Evolutionary conservation across 164 flowering plant genomes (phyloP).

Genomic region (Warburgia ugandensis): DNA sequence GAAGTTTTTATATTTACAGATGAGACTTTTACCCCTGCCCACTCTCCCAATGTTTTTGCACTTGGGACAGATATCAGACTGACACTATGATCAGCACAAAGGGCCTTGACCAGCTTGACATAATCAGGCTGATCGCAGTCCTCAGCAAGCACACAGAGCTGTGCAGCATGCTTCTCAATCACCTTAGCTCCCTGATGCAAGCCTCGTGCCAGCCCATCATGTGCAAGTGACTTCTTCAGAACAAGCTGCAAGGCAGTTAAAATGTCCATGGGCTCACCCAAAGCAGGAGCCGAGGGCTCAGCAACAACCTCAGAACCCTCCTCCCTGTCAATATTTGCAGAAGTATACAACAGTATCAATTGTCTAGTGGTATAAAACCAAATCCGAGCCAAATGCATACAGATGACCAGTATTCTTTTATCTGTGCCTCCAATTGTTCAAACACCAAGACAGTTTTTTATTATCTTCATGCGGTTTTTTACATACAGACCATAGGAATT

Average conservation of each 20-base stretch:
- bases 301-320: too few species aligned
- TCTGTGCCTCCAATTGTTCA: too few species aligned
- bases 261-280: constrained; percentile 54
- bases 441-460: too few species aligned
- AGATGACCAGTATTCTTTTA: too few species aligned
- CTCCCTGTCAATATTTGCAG: too few species aligned
- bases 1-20: not conserved
- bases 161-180: constrained; percentile 71
- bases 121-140: constrained; percentile 72
- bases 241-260: constrained; percentile 54
- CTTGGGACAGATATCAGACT: constrained; percentile 55
- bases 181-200: constrained; percentile 72
- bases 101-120: constrained; percentile 59
- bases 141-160: constrained; percentile 70
- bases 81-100: constrained; percentile 66
- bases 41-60: constrained; percentile 75
- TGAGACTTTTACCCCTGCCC: constrained; percentile 63
- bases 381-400: too few species aligned
- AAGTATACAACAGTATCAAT: too few species aligned
- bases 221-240: constrained; percentile 56
- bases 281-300: too few species aligned
- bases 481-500: too few species aligned
- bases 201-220: constrained; percentile 58
- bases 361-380: too few species aligned
- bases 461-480: too few species aligned